Base-by-base conservation (phyloP, 2,329 filamentous ascomycete species). In the Cercospora zeae-maydis region DNA sequence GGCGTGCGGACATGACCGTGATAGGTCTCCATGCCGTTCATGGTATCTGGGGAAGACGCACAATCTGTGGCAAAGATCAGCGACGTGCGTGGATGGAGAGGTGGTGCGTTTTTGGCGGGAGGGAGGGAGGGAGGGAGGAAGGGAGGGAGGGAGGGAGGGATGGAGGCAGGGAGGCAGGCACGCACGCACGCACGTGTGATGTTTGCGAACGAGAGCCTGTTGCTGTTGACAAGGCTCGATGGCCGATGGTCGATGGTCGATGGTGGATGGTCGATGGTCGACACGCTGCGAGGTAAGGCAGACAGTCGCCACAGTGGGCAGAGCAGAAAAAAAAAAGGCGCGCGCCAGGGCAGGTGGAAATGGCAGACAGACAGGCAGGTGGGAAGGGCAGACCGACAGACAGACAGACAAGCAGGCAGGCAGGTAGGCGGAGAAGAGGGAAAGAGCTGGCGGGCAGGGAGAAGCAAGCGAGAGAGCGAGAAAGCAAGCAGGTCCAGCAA, bases 1-100 rank as follows among this genome's bases (percentile, higher is more conserved):
- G 95, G 93, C n/a, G 93, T 96, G 79, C 93, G 91, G 74, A 99
- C 93, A 76, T 91, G 90, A 66, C 95, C 95, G 80, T 93, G 86
- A 75, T 98, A 99, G 52, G 95, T 99, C 81, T 99, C 95, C 93
- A 98, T 98, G 51, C 63, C 68, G 69, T 59, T 65, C 63, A 66
- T 63, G 31, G 49, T 59, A 16, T n/a, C n/a, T n/a, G 24, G 24
- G 6, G 24, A 6, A 27, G 33, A 34, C 37, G 39, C 14, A 39
- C 34, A 34, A 16, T 36, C 52, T 55, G 62, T 33, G 16, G 19
- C n/a, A n/a, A 21, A 13, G 42, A 39, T 59, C 56, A 52, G 56
- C 27, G 45, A 33, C 45, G 21, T 19, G 27, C 19, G 54, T 30
- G 39, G 45, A 14, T 34, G n/a, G 52, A 37, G 11, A 39, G 27